Base-by-base conservation (phyloP, 257 asterid species). In the Nemophila menziesii region DNA sequence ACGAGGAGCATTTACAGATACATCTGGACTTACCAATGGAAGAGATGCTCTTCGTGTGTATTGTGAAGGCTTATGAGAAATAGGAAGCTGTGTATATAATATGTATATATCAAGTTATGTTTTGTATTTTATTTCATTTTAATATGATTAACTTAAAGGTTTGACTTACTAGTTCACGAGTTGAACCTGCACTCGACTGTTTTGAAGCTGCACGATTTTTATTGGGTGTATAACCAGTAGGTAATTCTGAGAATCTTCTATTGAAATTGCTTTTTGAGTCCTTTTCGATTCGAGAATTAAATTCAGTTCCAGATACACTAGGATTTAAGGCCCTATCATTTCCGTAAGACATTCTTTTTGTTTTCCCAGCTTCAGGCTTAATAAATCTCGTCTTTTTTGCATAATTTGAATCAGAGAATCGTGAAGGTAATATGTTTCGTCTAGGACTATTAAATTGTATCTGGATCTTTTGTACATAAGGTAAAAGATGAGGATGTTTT, bases 321-420 rank as follows among this genome's bases (percentile, higher is more conserved):
- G 98, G 98, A 65, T 89, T 89, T 74, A 89, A 59, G 51, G 93
- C 94, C 65, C 98, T 65, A 17, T 84, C 70, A 67, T 75, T 84
- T 65, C 92, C 82, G 50, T 60, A 64, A 3, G 94, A 84, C 5
- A 44, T 79, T 67, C 94, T 76, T 59, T 68, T 75, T 57, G 71
- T 92, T 38, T 60, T 61, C 39, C 58, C 58, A 83, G 70, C 58
- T 38, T 55, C 73, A 10, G 73, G 61, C 49, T 64, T 79, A 4
- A 51, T 49, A 51, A 72, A 64, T 67, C 79, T 74, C 19, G 78
- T 62, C 65, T 71, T 73, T 70, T 66, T 81, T 49, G 52, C 65
- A 27, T 57, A 51, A 58, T 60, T 66, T 22, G 52, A 49, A 40
- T 53, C 69, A 33, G 65, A 49, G 41, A 58, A 40, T 49, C 59